Evolutionary conservation across 495 filamentous ascomycete genomes (phyloP).

Genomic region (Aspergillus leporis): DNA sequence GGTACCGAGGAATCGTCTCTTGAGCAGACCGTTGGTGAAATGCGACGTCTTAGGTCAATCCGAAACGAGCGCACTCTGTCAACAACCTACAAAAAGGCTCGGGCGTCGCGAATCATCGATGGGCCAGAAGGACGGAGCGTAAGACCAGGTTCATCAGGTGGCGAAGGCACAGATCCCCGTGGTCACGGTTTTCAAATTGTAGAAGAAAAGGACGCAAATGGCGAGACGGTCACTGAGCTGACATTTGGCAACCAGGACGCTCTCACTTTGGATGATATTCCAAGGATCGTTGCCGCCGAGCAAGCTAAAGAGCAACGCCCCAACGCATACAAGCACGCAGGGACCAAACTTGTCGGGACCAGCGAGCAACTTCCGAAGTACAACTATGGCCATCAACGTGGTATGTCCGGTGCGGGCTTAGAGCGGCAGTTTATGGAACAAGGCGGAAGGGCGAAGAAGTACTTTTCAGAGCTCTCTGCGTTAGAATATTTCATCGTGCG

Average conservation of each 20-base stretch:
- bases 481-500: constrained; percentile 97
- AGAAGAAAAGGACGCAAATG: constrained; percentile 76
- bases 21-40: constrained; percentile 94
- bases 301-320: constrained; percentile 91
- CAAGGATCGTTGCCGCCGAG: constrained; percentile 92
- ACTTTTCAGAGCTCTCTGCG: constrained; percentile 94
- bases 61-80: constrained; percentile 92
- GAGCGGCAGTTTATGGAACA: constrained; percentile 35
- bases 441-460: constrained; percentile 61
- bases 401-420: constrained; percentile 66
- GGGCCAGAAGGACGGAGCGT: constrained; percentile 78
- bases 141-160: constrained; percentile 78
- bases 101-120: constrained; percentile 90
- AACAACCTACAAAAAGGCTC: constrained; percentile 83
- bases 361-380: constrained; percentile 67
- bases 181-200: constrained; percentile 75
- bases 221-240: constrained; percentile 70
- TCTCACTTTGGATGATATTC: constrained; percentile 93
- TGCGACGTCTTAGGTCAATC: constrained; percentile 85
- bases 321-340: constrained; percentile 75
- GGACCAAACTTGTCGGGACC: constrained; percentile 66
- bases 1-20: constrained; percentile 72
- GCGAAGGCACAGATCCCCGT: constrained; percentile 57
- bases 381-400: constrained; percentile 75
- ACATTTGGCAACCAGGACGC: constrained; percentile 90